These are phyloP conservation scores for Noccaea caerulescens DNA, from an alignment of 345 rosid species.

Conservation along the genomic window DNA sequence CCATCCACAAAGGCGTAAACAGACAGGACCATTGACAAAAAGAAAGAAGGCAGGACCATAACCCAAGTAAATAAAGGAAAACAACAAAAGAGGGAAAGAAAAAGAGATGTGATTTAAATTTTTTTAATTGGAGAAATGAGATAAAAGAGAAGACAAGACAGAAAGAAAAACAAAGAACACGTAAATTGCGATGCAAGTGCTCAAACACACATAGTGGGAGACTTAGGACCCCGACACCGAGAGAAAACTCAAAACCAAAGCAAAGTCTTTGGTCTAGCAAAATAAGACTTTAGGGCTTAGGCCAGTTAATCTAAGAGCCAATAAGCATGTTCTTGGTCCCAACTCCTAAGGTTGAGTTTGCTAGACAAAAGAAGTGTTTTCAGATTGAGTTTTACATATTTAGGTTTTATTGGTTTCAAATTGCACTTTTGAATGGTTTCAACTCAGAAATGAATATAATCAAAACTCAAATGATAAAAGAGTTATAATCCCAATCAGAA, in stretches of 20 bases:
- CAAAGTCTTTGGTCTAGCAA: conserved; percentile 18
- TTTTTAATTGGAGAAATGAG: not conserved
- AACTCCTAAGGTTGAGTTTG: not conserved
- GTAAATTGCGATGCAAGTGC: conserved; percentile 31
- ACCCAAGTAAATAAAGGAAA: conserved; percentile 4
- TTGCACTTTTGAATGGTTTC: not conserved
- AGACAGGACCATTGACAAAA: conserved; percentile 16
- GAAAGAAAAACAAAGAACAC: not conserved
- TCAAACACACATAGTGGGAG: conserved; percentile 27
- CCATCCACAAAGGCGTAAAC: conserved; percentile 9
- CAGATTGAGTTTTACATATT: not conserved
- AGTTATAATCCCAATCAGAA: conserved; percentile 26
- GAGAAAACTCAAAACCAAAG: conserved; percentile 16
- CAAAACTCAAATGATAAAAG: conserved; percentile 11
- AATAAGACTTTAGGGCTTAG: conserved; percentile 7
- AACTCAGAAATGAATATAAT: conserved; percentile 21
- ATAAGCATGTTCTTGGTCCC: conserved; percentile 11
- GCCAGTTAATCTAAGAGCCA: not conserved
- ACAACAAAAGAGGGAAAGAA: not conserved
- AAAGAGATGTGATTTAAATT: not conserved
- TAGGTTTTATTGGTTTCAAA: not conserved
- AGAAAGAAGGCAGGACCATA: conserved; percentile 20
- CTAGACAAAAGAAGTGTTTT: not conserved
- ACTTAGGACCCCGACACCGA: conserved; percentile 28
- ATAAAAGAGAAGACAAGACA: not conserved